Evolutionary conservation across 805 yeast genomes (phyloP).

Genomic region (Starmerella bombicola): DNA sequence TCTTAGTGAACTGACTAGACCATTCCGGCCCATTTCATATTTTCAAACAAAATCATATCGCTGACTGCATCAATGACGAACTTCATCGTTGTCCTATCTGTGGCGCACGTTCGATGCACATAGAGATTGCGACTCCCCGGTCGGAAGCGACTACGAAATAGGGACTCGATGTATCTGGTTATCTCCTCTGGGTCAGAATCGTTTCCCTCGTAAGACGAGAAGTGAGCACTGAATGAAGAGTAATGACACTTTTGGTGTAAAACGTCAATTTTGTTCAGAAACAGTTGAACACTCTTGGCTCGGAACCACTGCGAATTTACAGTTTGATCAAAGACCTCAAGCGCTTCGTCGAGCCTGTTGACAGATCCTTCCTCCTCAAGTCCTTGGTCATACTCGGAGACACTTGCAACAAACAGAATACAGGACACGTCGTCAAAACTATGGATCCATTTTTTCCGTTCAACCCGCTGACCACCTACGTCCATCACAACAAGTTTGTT

Average conservation of each 20-base stretch:
- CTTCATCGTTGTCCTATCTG: constrained; percentile 78
- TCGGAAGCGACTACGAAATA: constrained; percentile 52
- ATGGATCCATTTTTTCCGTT: constrained; percentile 94
- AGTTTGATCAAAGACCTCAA: constrained; percentile 68
- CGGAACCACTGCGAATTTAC: constrained; percentile 78
- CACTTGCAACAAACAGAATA: constrained; percentile 75
- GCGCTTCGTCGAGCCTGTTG: constrained; percentile 82
- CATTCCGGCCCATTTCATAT: constrained; percentile 34
- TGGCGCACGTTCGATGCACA: constrained; percentile 89
- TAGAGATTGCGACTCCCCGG: constrained; percentile 62
- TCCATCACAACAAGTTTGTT: constrained; percentile 68
- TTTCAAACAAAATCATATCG: constrained; percentile 76
- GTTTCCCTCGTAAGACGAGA: constrained; percentile 65
- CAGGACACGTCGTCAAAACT: constrained; percentile 87
- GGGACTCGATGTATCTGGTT: constrained; percentile 53
- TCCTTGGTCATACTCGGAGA: constrained; percentile 84
- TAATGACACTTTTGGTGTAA: constrained; percentile 55
- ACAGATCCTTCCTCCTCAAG: constrained; percentile 80
- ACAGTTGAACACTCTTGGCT: constrained; percentile 76
- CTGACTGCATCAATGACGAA: constrained; percentile 88
- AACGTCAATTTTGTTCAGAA: constrained; percentile 77
- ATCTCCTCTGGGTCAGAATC: constrained; percentile 56
- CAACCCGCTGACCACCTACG: constrained; percentile 96
- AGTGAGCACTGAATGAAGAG: constrained; percentile 53
- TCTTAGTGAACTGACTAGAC: no score